Evolutionary conservation across 176 grass and related monocot genomes (phyloP), one percentile per base, ranked within the genome.

Genomic region (Panicum miliaceum): DNA sequence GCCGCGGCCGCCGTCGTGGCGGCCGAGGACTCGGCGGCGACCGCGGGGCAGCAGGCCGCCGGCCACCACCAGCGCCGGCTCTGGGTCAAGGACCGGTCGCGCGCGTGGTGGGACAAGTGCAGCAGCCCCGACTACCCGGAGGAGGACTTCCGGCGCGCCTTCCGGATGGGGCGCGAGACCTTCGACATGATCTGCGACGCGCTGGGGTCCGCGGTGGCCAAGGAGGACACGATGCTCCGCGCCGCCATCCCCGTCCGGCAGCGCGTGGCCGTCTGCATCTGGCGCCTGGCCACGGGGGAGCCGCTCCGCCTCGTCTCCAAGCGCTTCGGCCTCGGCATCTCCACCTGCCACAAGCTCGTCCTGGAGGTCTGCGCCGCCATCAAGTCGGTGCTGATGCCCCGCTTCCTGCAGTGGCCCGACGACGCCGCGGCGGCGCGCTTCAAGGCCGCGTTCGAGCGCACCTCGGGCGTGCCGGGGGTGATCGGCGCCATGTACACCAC

Each of bases 221-320:
- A 94, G 85, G 95, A 98, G 63, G 91, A 98, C 84, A 98, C 95
- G 36, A 95, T 93, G 95, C 96, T 98, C 35, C 96, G 96, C 37
- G 93, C 93, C 7, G 96, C 93, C 62, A 95, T 98, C 66, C 93
- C 96, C 0, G 96, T 98, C 11, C 89, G 90, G 4, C 96, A 98
- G 75, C 96, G 93, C n/a, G 93, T 98, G 19, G 96, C 96, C 37
- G 96, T 98, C 77, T 98, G 93, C 89, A 63, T 98, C 66, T 98
- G 96, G 96, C 90, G 93, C 41, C 87, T 98, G 32, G 92, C 93
- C 71, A 98, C 96, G 12, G 96, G 95, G 19, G 96, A 98, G 80
- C 96, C 96, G 16, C 96, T 98, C 23, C 92, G 93, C 47, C 91
- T 98, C 2, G 96, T 98, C 14, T 98, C 96, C 59, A 98, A 95